Conservation (phyloP, 345 rosid species). For the Gossypium mustelinum region DNA sequence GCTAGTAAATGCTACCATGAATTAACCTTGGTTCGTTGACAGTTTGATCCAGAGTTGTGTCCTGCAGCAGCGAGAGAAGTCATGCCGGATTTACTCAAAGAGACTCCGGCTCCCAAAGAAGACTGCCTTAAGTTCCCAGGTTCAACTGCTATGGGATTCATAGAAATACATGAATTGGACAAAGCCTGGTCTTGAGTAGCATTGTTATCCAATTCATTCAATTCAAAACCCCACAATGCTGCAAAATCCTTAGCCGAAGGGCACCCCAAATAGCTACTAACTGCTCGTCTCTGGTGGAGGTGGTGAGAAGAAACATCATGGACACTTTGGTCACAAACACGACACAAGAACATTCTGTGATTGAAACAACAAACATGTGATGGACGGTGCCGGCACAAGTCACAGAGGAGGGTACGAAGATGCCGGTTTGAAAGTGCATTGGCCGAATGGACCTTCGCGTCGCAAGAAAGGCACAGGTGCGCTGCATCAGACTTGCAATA, state of each 20-base stretch:
- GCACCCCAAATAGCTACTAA: constrained; percentile 62
- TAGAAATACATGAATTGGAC: constrained; percentile 22
- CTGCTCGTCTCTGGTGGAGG: constrained; percentile 39
- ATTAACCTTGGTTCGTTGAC: constrained; percentile 31
- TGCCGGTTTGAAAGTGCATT: constrained; percentile 75
- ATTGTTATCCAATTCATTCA: constrained; percentile 28
- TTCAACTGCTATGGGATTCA: constrained; percentile 12
- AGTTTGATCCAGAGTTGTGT: constrained; percentile 24
- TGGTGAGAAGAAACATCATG: constrained; percentile 50
- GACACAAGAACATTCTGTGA: constrained; percentile 59
- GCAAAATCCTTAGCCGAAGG: constrained; percentile 75
- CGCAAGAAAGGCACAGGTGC: constrained; percentile 76
- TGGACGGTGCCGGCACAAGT: constrained; percentile 46
- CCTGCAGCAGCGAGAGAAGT: constrained; percentile 20
- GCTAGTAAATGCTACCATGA: background rate
- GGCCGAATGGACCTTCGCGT: constrained; percentile 85
- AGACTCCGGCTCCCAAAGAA: constrained; percentile 13
- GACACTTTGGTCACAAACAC: constrained; percentile 47
- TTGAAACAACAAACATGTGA: constrained; percentile 54
- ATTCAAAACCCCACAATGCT: constrained; percentile 56
- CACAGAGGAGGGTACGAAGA: constrained; percentile 68
- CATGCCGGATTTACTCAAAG: constrained; percentile 20
- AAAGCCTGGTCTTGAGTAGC: constrained; percentile 14
- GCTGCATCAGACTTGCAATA: constrained; percentile 88
- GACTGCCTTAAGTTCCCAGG: constrained; percentile 18